Conservation (phyloP, 192 early-diverging fungal genomes). For the Backusella liffmaniae region DNA sequence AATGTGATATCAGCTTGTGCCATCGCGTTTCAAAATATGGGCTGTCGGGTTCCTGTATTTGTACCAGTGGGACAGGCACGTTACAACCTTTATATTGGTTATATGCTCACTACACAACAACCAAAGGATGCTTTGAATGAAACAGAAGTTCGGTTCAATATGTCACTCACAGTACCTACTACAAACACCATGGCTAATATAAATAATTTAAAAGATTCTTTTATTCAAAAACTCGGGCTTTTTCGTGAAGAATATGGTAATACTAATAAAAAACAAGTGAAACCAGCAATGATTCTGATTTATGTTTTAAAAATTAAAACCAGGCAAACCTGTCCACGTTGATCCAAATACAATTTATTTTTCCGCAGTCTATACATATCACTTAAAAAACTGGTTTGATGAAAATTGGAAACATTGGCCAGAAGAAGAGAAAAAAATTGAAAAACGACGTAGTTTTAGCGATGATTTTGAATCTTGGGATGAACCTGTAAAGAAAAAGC, state of each 20-base stretch:
- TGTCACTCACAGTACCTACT: constrained; percentile 31
- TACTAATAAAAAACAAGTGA: background rate
- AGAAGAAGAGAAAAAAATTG: constrained; percentile 9
- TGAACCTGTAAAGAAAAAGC: constrained; percentile 13
- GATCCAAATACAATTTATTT: background rate
- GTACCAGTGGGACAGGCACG: constrained; percentile 20
- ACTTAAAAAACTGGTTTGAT: constrained; percentile 52
- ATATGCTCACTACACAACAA: constrained; percentile 18
- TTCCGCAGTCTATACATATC: constrained; percentile 48
- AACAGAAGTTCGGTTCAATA: constrained; percentile 44
- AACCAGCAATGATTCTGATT: background rate
- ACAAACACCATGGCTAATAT: constrained; percentile 35
- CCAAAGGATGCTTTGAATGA: background rate
- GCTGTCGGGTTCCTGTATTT: constrained; percentile 45
- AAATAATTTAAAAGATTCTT: constrained; percentile 35
- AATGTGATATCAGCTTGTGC: constrained; percentile 63
- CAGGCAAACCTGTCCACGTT: background rate
- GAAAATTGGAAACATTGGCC: constrained; percentile 51
- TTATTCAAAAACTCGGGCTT: constrained; percentile 37
- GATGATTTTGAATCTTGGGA: constrained; percentile 17
- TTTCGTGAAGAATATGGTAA: constrained; percentile 33
- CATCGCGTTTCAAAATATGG: constrained; percentile 64
- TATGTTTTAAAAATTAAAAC: constrained; percentile 12
- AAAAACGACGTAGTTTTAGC: constrained; percentile 9
- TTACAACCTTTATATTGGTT: constrained; percentile 17